Percentiles rank a stretch among this genome's conserved stretches.
These are phyloP conservation scores for Neolentinus lepideus DNA, from an alignment of 1,284 basidiomycete genomes.

Conservation along the genomic window DNA sequence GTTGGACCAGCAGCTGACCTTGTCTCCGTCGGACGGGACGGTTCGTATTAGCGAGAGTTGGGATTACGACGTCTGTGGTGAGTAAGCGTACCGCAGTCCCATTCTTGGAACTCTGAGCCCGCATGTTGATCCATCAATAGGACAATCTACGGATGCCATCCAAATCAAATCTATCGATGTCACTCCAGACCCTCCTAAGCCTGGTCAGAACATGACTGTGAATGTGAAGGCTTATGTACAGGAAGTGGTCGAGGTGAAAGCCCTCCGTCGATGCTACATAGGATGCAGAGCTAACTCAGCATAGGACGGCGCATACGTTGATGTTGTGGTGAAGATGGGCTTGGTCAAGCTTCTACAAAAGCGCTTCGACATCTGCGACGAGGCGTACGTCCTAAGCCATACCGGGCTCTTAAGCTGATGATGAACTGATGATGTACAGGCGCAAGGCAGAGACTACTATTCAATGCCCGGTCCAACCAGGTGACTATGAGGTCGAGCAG, in stretches of 20 bases:
- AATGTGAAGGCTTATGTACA: constrained; percentile 58
- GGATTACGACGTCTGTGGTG: constrained; percentile 55
- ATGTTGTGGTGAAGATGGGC: constrained; percentile 86
- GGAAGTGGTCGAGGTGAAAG: constrained; percentile 42
- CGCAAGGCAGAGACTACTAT: constrained; percentile 64
- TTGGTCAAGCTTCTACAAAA: constrained; percentile 79
- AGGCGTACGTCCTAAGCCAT: constrained; percentile 65
- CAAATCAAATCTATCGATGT: constrained; percentile 63
- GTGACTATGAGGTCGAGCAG: constrained; percentile 66
- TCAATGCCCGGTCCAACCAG: constrained; percentile 73
- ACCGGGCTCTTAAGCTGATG: constrained; percentile 1
- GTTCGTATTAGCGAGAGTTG: constrained; percentile 38
- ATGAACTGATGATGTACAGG: constrained; percentile 25
- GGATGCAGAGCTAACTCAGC: neutral
- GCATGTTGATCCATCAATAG: constrained; percentile 23
- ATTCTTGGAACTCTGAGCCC: neutral
- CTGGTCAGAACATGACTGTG: constrained; percentile 80
- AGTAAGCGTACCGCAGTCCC: constrained; percentile 14
- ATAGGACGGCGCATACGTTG: constrained; percentile 86
- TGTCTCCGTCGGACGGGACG: constrained; percentile 23
- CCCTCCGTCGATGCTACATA: neutral
- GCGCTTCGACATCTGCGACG: constrained; percentile 83
- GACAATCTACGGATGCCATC: constrained; percentile 37
- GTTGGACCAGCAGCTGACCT: constrained; percentile 29
- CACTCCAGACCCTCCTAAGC: constrained; percentile 76